Conservation (phyloP, 371 early-diverging fungal genomes). For the Mortierella sp. region DNA sequence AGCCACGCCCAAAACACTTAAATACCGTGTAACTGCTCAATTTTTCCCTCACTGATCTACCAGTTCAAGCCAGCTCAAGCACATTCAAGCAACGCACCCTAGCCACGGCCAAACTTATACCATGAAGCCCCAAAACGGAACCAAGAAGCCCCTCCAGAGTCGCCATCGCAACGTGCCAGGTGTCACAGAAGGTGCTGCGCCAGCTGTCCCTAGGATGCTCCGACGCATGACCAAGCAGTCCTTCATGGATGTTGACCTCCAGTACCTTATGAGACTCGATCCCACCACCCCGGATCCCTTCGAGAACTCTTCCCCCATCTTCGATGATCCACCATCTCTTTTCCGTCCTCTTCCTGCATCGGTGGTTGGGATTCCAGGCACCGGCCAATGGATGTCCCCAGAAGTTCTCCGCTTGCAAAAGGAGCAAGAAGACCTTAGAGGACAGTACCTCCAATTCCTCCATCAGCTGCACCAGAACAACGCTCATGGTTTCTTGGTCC, state of each 20-base stretch:
- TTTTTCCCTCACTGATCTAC: too few species aligned
- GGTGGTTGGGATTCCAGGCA: constrained; percentile 10
- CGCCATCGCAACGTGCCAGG: constrained; percentile 34
- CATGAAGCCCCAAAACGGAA: constrained; percentile 24
- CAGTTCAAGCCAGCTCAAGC: too few species aligned
- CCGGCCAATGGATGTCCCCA: constrained; percentile 40
- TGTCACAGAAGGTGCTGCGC: constrained; percentile 5
- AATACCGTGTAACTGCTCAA: too few species aligned
- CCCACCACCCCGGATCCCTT: constrained; percentile 45
- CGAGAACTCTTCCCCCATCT: constrained; percentile 43
- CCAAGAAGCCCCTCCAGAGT: constrained; percentile 43
- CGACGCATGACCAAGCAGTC: constrained; percentile 51
- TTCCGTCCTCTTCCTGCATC: constrained; percentile 45
- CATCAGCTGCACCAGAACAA: constrained; percentile 41
- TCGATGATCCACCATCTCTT: constrained; percentile 48
- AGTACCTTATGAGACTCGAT: constrained; percentile 48
- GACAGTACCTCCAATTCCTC: constrained; percentile 47
- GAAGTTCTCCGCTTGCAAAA: constrained; percentile 46
- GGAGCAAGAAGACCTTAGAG: constrained; percentile 50
- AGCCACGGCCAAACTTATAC: not conserved
- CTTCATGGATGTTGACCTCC: constrained; percentile 53
- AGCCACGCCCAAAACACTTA: too few species aligned
- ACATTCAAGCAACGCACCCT: not conserved
- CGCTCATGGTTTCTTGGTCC: constrained; percentile 42
- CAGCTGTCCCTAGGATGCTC: constrained; percentile 44